Base-by-base conservation (phyloP, 805 yeast species). In the Yamadazyma scolyti region DNA sequence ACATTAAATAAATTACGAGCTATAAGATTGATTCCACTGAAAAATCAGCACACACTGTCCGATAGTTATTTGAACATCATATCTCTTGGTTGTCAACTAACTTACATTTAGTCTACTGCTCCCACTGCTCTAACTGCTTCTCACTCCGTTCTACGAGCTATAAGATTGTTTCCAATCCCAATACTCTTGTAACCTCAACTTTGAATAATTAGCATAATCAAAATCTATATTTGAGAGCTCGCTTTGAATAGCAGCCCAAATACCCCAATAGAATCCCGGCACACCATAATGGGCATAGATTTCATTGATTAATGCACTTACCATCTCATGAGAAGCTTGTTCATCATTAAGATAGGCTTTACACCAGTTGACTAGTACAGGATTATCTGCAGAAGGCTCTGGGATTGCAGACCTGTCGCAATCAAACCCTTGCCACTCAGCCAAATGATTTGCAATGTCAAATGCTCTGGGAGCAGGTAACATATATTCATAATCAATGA, bases 261-360 rank as follows among this genome's bases (percentile, higher is more conserved):
- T 69, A 1, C 90, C 89, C 93, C 93, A 82, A 51, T 80, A 82
- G 47, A 82, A 79, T 1, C 90, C 93, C 0, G 93, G 93, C 56
- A 82, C 56, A 0, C 93, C 93, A 61, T 80, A 83, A 61, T 73
- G 81, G 4, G 68, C 51, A 9, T 61, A 54, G 14, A 83, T 68
- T 49, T 82, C 89, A 9, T 60, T 53, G 13, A 82, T 71, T 18
- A 82, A 55, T 1, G 37, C 40, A 31, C 65, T 65, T 5, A 79
- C 56, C 15, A 60, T 50, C 6, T 50, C 55, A 2, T 34, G 30
- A 9, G 50, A 19, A 2, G 63, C 60, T 20, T 53, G 32, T 4
- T 44, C 39, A 25, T 56, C 46, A 25, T 62, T 56, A 23, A 82
- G 56, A 46, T 82, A 82, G 7, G 75, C 68, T 28, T 54, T 52